Conservation (phyloP, 768 basidiomycete species). For the Hericium erinaceus region DNA sequence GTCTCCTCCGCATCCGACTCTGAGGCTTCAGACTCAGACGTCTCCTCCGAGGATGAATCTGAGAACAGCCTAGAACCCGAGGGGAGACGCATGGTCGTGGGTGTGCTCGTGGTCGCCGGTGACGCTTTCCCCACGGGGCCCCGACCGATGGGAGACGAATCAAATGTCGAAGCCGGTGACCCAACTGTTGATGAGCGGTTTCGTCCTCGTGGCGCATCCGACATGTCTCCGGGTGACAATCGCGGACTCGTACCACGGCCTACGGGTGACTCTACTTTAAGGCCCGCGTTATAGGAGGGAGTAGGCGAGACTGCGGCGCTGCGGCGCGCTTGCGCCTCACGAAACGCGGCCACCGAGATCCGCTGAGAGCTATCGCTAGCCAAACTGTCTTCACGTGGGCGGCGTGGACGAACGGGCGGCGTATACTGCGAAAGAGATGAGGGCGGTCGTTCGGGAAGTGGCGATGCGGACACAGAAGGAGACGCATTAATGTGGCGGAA, state of each 20-base stretch:
- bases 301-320: constrained; percentile 53
- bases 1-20: constrained; percentile 26
- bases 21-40: constrained; percentile 22
- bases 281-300: constrained; percentile 19
- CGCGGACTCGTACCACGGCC: background rate
- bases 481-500: constrained; percentile 52
- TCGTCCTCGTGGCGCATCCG: constrained; percentile 3
- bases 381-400: constrained; percentile 45
- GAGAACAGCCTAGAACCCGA: constrained; percentile 16
- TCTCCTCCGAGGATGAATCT: constrained; percentile 27
- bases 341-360: constrained; percentile 75
- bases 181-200: constrained; percentile 5
- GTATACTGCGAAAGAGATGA: constrained; percentile 6
- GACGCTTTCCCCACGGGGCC: background rate
- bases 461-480: constrained; percentile 29
- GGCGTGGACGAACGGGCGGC: constrained; percentile 32
- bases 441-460: constrained; percentile 16
- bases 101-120: constrained; percentile 6
- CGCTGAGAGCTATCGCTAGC: constrained; percentile 62
- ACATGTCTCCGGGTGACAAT: constrained; percentile 8
- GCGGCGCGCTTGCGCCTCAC: constrained; percentile 64
- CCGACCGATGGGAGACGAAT: background rate
- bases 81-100: background rate
- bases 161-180: background rate
- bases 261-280: background rate